These are phyloP conservation scores for Tagetes erecta DNA, from an alignment of 129 eudicot species.

Conservation along the genomic window DNA sequence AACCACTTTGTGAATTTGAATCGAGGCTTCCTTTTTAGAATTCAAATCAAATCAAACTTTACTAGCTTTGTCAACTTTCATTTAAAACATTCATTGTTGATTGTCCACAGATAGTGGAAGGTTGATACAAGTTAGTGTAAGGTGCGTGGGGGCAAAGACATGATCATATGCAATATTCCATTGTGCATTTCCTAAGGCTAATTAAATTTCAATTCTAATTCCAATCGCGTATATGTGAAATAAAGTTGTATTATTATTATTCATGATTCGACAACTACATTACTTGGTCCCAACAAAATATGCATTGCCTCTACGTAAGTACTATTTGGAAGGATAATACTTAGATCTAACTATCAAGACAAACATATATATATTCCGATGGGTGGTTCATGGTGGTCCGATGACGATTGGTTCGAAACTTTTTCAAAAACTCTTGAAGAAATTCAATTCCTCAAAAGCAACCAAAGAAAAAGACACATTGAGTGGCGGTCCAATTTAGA, in stretches of 20 bases:
- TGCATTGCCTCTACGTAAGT: slow-evolving; percentile 1
- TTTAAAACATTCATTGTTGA: slow-evolving; percentile 1
- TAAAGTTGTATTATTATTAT: slow-evolving; percentile 12
- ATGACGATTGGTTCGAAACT: slow-evolving; percentile 19
- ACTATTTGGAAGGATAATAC: slow-evolving; percentile 15
- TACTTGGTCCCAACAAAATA: slow-evolving; percentile 30
- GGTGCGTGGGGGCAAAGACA: slow-evolving; percentile 36
- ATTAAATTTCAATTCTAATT: background rate
- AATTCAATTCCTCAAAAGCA: background rate
- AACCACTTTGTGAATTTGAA: background rate
- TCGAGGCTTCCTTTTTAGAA: too few relatives aligned
- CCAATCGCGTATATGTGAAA: background rate
- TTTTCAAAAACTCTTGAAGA: slow-evolving; percentile 4
- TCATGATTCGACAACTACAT: slow-evolving; percentile 33
- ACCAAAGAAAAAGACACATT: slow-evolving; percentile 23
- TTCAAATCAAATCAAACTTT: too few relatives aligned
- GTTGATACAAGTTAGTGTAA: slow-evolving; percentile 16
- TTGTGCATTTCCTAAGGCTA: slow-evolving; percentile 33
- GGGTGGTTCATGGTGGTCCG: slow-evolving; percentile 25
- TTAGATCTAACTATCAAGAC: slow-evolving; percentile 14
- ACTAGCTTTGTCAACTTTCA: too few relatives aligned
- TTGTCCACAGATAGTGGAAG: slow-evolving; percentile 39
- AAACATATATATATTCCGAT: slow-evolving; percentile 15
- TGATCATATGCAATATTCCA: slow-evolving; percentile 31
- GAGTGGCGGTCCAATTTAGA: slow-evolving; percentile 41